Evolutionary conservation across 352 stramenopile genomes (phyloP).

Genomic region (Lagenidium giganteum): DNA sequence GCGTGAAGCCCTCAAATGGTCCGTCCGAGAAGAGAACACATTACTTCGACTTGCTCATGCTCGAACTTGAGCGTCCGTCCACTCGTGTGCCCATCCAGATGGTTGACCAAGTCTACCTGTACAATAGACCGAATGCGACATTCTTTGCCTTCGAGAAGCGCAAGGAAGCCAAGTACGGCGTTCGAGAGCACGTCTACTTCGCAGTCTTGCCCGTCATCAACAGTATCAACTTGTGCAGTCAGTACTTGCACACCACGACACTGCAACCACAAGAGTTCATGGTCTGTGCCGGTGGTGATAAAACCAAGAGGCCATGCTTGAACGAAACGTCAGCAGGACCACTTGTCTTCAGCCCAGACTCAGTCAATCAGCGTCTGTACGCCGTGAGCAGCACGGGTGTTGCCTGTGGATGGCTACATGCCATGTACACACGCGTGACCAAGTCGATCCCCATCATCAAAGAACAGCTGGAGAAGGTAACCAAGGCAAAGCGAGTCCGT

Average conservation of each 20-base stretch:
- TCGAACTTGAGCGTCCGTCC: constrained; percentile 2
- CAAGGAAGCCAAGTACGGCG: too few relatives aligned
- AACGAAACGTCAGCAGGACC: constrained; percentile 14
- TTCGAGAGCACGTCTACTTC: too few relatives aligned
- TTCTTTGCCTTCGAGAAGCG: too few relatives aligned
- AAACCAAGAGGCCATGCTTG: constrained; percentile 2
- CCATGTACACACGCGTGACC: neutral
- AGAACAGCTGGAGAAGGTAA: too few relatives aligned
- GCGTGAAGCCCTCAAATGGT: neutral
- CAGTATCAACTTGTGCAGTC: too few relatives aligned
- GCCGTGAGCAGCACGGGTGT: constrained; percentile 1
- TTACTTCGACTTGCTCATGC: constrained; percentile 11
- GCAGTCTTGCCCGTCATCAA: too few relatives aligned
- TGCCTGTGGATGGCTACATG: neutral
- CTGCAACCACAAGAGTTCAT: constrained; percentile 13
- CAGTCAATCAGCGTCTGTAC: constrained; percentile 3
- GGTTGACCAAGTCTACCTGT: neutral
- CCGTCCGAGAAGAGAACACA: too few relatives aligned
- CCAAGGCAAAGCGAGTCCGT: too few relatives aligned
- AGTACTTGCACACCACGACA: too few relatives aligned
- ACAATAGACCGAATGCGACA: too few relatives aligned
- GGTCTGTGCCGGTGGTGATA: constrained; percentile 10
- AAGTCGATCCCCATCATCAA: neutral
- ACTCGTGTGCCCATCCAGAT: neutral
- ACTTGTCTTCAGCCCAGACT: neutral